Evolutionary conservation across 2,329 filamentous ascomycete genomes (phyloP).

Genomic region (Scleromitrula shiraiana): DNA sequence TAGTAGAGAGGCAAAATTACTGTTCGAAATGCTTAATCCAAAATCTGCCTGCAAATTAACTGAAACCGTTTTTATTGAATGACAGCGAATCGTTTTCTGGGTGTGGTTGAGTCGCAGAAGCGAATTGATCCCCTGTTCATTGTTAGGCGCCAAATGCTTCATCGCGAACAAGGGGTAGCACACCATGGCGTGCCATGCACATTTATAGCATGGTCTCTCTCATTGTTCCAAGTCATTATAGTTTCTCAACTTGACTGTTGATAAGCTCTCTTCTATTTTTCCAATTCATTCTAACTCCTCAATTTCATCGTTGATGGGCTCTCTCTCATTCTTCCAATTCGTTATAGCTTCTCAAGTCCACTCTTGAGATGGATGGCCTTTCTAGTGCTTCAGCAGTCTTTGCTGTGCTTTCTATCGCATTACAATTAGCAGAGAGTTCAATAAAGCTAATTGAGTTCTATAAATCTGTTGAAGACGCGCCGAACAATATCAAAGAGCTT

Average conservation of each 20-base stretch:
- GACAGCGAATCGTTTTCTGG: neutral
- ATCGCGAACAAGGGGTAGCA: neutral
- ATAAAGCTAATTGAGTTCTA: neutral
- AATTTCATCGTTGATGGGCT: too few relatives aligned
- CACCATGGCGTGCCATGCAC: neutral
- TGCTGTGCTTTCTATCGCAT: neutral
- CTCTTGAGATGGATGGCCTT: neutral
- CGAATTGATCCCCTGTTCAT: neutral
- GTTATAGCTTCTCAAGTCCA: neutral
- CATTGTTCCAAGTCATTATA: too few relatives aligned
- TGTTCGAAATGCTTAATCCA: neutral
- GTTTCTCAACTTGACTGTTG: too few relatives aligned
- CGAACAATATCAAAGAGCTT: neutral
- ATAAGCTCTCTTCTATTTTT: too few relatives aligned
- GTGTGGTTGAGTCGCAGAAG: neutral
- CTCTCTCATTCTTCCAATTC: too few relatives aligned
- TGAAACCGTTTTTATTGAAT: neutral
- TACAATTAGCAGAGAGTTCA: neutral
- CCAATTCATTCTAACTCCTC: too few relatives aligned
- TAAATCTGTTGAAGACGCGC: neutral
- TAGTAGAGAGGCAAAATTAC: neutral
- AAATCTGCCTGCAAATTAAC: neutral
- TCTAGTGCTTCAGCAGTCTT: slow-evolving; percentile 3
- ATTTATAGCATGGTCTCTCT: too few relatives aligned
- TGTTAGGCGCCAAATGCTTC: neutral